Evolutionary conservation across 768 basidiomycete species (phyloP).

Genomic region (Leucocoprinus leucothites): DNA sequence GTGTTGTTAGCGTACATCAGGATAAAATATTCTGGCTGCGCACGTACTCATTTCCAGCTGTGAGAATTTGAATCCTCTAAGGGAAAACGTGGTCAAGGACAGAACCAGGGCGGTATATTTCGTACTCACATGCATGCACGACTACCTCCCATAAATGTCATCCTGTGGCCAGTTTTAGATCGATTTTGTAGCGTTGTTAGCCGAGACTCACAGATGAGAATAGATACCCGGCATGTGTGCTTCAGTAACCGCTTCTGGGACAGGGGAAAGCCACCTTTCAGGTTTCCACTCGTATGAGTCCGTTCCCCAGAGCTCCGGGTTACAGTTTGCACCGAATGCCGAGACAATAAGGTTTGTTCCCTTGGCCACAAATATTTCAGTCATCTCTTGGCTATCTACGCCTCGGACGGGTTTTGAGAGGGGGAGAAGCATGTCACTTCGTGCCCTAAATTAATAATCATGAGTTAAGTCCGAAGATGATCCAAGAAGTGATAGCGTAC

Average conservation of each 20-base stretch:
- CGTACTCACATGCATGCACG: slow-evolving; percentile 16
- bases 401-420: slow-evolving; percentile 27
- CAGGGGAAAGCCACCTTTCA: slow-evolving; percentile 34
- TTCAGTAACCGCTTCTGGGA: slow-evolving; percentile 28
- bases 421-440: slow-evolving; percentile 25
- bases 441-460: slow-evolving; percentile 14
- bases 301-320: slow-evolving; percentile 32
- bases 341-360: slow-evolving; percentile 24
- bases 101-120: not conserved
- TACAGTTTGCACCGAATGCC: slow-evolving; percentile 26
- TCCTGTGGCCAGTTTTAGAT: slow-evolving; percentile 10
- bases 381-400: slow-evolving; percentile 24
- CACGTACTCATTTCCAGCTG: slow-evolving; percentile 50
- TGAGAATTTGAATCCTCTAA: slow-evolving; percentile 51
- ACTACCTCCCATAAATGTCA: slow-evolving; percentile 20
- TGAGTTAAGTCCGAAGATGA: not conserved
- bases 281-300: slow-evolving; percentile 36
- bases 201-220: slow-evolving; percentile 14
- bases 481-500: slow-evolving; percentile 6
- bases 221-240: slow-evolving; percentile 17
- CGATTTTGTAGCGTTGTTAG: not conserved
- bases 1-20: not conserved
- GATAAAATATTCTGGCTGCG: not conserved
- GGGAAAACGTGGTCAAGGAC: not conserved
- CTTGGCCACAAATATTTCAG: slow-evolving; percentile 22